phyloP scores from a whole-genome alignment of 2,329 filamentous ascomycete genomes.

The Harringtonia lauricola region DNA sequence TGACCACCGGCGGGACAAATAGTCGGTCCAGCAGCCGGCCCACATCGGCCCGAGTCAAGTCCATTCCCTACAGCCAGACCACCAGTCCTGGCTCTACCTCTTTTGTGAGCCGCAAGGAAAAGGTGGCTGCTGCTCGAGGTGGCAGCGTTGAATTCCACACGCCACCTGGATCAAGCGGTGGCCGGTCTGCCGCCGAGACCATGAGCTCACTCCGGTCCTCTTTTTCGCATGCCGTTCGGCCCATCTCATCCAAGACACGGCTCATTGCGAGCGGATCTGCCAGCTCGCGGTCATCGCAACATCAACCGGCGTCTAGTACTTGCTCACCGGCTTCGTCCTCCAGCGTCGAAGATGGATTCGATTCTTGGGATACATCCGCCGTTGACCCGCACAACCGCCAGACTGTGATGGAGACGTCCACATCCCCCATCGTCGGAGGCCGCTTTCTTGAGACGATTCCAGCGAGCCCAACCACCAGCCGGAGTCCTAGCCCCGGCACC shows the following conservation, averaged over 20 bases:
- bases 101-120: not conserved
- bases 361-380: constrained; percentile 63
- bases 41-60: constrained; percentile 31
- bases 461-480: constrained; percentile 51
- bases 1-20: constrained; percentile 3
- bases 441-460: constrained; percentile 61
- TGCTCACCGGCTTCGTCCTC: constrained; percentile 21
- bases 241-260: constrained; percentile 44
- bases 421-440: constrained; percentile 22
- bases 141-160: constrained; percentile 21
- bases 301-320: constrained; percentile 36
- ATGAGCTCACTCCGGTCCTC: constrained; percentile 37
- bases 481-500: constrained; percentile 52
- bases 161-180: constrained; percentile 32
- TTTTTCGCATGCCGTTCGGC: constrained; percentile 36
- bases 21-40: constrained; percentile 17
- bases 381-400: constrained; percentile 53
- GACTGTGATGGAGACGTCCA: constrained; percentile 39
- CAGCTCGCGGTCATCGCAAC: constrained; percentile 16
- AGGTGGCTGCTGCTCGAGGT: constrained; percentile 9
- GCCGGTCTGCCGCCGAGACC: constrained; percentile 32
- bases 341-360: constrained; percentile 51
- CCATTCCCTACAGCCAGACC: constrained; percentile 40
- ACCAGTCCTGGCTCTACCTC: constrained; percentile 28
- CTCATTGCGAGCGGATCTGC: constrained; percentile 27